phyloP scores from a whole-genome alignment of 352 stramenopile species.

The Phytophthora meadii region DNA sequence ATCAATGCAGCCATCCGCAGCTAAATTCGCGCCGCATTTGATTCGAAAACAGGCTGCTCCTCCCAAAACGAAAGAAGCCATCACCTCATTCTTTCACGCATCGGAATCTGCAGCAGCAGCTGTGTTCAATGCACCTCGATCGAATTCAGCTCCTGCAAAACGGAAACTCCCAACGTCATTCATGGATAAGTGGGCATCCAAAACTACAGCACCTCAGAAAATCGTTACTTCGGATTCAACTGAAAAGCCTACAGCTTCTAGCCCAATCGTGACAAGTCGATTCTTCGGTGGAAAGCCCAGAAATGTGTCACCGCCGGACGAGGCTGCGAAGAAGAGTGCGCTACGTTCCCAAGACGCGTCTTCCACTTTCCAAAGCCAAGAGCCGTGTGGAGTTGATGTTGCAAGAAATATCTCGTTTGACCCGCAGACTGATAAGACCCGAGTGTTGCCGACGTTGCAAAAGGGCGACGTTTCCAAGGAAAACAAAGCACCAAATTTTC shows the following conservation, averaged over 20 bases:
- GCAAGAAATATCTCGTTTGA: slow-evolving; percentile 63
- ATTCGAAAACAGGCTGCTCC: background rate
- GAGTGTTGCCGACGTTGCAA: slow-evolving; percentile 1
- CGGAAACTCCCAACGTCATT: slow-evolving; percentile 37
- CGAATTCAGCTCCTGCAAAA: slow-evolving; percentile 11
- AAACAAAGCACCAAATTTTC: slow-evolving; percentile 42
- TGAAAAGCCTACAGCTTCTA: slow-evolving; percentile 8
- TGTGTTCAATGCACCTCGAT: slow-evolving; percentile 27
- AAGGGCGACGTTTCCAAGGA: slow-evolving; percentile 44
- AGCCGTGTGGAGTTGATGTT: slow-evolving; percentile 52
- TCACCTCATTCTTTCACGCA: slow-evolving; percentile 36
- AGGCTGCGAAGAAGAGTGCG: slow-evolving; percentile 36
- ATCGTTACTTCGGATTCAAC: background rate
- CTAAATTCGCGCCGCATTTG: background rate
- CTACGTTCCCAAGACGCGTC: slow-evolving; percentile 11
- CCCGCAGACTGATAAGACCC: slow-evolving; percentile 41
- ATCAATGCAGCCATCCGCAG: slow-evolving; percentile 4
- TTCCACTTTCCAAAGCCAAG: slow-evolving; percentile 65
- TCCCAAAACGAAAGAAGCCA: slow-evolving; percentile 15
- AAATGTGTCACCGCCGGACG: slow-evolving; percentile 38
- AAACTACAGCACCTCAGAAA: background rate
- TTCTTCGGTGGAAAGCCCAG: slow-evolving; percentile 47
- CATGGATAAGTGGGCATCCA: slow-evolving; percentile 29
- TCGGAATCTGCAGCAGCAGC: slow-evolving; percentile 23
- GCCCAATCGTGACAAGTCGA: slow-evolving; percentile 43